Base-by-base conservation (phyloP, 2,329 filamentous ascomycete genomes). In the Cadophora gregata region DNA sequence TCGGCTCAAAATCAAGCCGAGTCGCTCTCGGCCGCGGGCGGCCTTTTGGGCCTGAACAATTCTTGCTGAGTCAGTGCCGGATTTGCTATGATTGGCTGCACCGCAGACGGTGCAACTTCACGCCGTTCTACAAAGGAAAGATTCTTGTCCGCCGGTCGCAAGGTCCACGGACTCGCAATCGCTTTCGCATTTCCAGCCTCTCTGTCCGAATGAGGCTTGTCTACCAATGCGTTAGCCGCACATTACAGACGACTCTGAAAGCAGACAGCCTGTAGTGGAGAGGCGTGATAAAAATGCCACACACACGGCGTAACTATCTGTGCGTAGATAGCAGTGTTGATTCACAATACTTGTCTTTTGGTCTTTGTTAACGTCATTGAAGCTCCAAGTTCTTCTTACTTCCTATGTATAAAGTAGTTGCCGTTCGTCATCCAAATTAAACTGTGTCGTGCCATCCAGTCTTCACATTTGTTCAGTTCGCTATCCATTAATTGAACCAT, bases 321-420 rank as follows among this genome's bases (percentile, higher is more conserved):
- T 59, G 55, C 55, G 56, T 59, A 59, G 36, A 38, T 47, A 59
- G 56, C 24, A 59, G 51, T 33, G 36, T 45, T 59, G 56, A 59
- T 59, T 47, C 56, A 59, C 47, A 47, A 45, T 59, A 3, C 12
- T 47, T 21, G 21, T 31, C 24, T 47, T 29, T 6, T 47, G 24
- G 12, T 47, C 42, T 59, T 47, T 27, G 36, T 31, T 6, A 29
- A 27, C 56, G 24, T 47, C 56, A 45, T 25, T 59, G 38, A n/a
- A 56, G 29, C 25, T 3, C 29, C 24, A 29, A 31, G 36, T 59
- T 16, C 19, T 29, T 1, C n/a, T 8, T n/a, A 1, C 6, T 59
- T 47, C n/a, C 9, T 59, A 1, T 45, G 36, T 59, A 59, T 59
- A 59, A 59, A 45, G 36, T 59, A 47, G 7, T 47, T 47, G 14